A percentile compares a stretch with the other conserved stretches of the same genome.
phyloP scores from a whole-genome alignment of 2,329 filamentous ascomycete species.

The Aspergillus fischeri region DNA sequence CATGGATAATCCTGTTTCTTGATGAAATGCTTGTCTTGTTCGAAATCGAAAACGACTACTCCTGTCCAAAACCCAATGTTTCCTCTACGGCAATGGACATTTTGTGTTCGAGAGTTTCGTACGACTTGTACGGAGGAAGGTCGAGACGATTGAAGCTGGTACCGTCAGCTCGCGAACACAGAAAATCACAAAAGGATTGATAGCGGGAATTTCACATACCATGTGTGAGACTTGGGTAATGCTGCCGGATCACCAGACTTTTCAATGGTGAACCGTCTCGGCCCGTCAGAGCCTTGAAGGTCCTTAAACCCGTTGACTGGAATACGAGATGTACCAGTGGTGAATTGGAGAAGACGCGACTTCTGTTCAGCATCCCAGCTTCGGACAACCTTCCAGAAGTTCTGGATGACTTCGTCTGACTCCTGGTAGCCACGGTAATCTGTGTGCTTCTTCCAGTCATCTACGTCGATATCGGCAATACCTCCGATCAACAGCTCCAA shows the following conservation, averaged over 20 bases:
- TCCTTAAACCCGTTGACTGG: slow-evolving; percentile 99
- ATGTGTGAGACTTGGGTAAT: slow-evolving; percentile 94
- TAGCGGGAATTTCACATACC: slow-evolving; percentile 57
- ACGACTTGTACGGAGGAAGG: slow-evolving; percentile 84
- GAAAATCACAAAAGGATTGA: neutral
- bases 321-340: slow-evolving; percentile 94
- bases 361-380: slow-evolving; percentile 99
- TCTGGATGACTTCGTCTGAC: slow-evolving; percentile 92
- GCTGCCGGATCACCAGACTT: slow-evolving; percentile 90
- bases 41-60: slow-evolving; percentile 52
- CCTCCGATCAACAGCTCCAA: slow-evolving; percentile 93
- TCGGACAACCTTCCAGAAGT: slow-evolving; percentile 95
- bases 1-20: slow-evolving; percentile 8
- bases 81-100: slow-evolving; percentile 96
- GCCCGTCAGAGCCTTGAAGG: slow-evolving; percentile 92
- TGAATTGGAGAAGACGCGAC: slow-evolving; percentile 91
- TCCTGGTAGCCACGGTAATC: slow-evolving; percentile 99
- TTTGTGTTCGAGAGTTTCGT: slow-evolving; percentile 82
- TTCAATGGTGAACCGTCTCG: slow-evolving; percentile 93
- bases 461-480: slow-evolving; percentile 99
- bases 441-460: slow-evolving; percentile 99
- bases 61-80: slow-evolving; percentile 97
- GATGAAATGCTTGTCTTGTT: neutral
- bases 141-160: slow-evolving; percentile 93
- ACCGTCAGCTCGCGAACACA: slow-evolving; percentile 1